Conservation (phyloP, 768 basidiomycete genomes). For the Rubroboletus pulcherrimus region DNA sequence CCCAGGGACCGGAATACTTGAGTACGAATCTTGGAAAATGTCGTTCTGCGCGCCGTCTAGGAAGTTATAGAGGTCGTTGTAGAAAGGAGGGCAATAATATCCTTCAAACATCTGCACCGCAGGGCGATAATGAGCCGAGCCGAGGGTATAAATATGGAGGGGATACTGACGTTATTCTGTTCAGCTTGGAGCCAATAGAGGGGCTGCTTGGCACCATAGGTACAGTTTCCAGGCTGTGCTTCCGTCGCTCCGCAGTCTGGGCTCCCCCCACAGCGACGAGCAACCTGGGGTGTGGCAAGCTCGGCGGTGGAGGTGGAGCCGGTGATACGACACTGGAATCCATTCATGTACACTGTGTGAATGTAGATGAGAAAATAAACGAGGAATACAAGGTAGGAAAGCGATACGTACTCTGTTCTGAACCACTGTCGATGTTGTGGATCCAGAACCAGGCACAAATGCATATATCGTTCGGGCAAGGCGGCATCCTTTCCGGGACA, state of each 20-base stretch:
- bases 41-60: constrained; percentile 67
- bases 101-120: constrained; percentile 60
- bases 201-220: constrained; percentile 67
- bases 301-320: constrained; percentile 47
- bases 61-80: constrained; percentile 70
- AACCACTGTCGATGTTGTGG: constrained; percentile 55
- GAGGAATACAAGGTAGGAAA: background rate
- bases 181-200: constrained; percentile 68
- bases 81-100: constrained; percentile 56
- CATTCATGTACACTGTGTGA: constrained; percentile 64
- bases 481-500: constrained; percentile 64
- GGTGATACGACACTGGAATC: constrained; percentile 64
- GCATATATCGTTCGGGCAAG: constrained; percentile 61
- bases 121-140: background rate
- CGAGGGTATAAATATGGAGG: background rate
- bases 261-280: constrained; percentile 67
- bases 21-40: constrained; percentile 63
- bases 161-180: constrained; percentile 51
- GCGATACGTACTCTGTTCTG: constrained; percentile 53
- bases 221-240: constrained; percentile 58
- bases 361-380: background rate
- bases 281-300: constrained; percentile 52
- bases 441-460: constrained; percentile 76
- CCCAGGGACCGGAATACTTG: constrained; percentile 41
- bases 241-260: constrained; percentile 40